phyloP scores from a whole-genome alignment of 768 basidiomycete genomes.

The Terana coerulea region DNA sequence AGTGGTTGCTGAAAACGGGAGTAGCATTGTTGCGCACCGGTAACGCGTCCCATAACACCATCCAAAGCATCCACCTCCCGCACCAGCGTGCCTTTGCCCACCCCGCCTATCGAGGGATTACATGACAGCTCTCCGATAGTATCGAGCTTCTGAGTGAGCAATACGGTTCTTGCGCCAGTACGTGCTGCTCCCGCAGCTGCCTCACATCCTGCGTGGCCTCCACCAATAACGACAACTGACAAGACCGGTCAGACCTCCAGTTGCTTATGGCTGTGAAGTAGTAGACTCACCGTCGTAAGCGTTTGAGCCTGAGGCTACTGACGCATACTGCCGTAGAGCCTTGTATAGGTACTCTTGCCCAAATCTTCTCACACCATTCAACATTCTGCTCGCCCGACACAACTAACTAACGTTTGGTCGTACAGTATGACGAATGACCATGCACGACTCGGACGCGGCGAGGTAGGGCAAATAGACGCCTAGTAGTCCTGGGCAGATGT shows the following conservation, averaged over 20 bases:
- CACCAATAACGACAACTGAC: slow-evolving; percentile 81
- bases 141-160: slow-evolving; percentile 78
- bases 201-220: slow-evolving; percentile 91
- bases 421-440: too few species aligned
- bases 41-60: slow-evolving; percentile 79
- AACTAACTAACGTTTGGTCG: too few species aligned
- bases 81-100: slow-evolving; percentile 91
- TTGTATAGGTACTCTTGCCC: background rate
- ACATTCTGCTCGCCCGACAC: too few species aligned
- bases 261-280: background rate
- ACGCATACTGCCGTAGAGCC: slow-evolving; percentile 8
- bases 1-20: background rate
- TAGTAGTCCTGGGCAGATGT: background rate
- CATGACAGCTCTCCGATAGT: slow-evolving; percentile 86
- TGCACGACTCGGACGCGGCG: too few species aligned
- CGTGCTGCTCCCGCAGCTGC: slow-evolving; percentile 85
- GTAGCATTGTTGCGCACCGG: slow-evolving; percentile 45
- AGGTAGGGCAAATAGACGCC: too few species aligned
- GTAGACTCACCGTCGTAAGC: slow-evolving; percentile 13
- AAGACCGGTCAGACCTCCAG: background rate
- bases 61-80: slow-evolving; percentile 89
- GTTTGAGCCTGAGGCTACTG: slow-evolving; percentile 10
- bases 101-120: slow-evolving; percentile 89
- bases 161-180: slow-evolving; percentile 73
- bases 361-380: too few species aligned